Evolutionary conservation across 371 early-diverging fungal species (phyloP), one percentile per base, ranked within the genome.

Genomic region (Mortierella sp.): DNA sequence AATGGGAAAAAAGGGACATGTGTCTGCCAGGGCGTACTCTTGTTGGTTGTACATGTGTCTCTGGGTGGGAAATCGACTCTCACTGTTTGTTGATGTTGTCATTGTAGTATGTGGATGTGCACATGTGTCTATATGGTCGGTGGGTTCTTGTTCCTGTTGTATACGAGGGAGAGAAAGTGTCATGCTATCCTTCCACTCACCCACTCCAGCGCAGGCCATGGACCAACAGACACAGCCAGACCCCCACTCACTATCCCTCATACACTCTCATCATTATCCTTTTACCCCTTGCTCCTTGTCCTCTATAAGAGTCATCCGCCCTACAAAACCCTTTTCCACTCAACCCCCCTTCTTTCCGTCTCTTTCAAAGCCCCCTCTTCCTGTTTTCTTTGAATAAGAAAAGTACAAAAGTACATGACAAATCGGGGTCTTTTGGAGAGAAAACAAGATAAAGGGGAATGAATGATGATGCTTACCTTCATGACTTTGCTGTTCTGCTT

Each of bases 401-500:
- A 16, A 32, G 60, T 60, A 60, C 32, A 60, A 60, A 16, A 32
- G 60, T 60, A 60, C 32, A 60, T 60, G 32, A 29, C 60, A 60
- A 32, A 16, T 29, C 29, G 29, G 10, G 12, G 11, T 12, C 8
- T 60, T 32, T 14, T 10, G 14, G 16, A 5, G 16, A 60, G 11
- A 29, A 32, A 32, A 35, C 5, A 14, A 60, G 32, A 32, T 14
- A 60, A 58, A 58, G 29, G n/a, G 8, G n/a, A 55, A n/a, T 14
- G 58, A 18, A 29, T 29, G 18, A 35, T 18, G 65, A 32, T 38
- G 18, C 4, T 83, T 91, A 91, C 93, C 89, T 93, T 91, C 65
- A 96, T 88, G 32, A 96, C 90, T 44, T 89, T 85, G 83, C 92
- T 95, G 44, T 91, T 93, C 63, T 94, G 94, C 87, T 95, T 95